Evolutionary conservation across 192 early-diverging fungal species (phyloP).

Genomic region (Coemansia sp.): DNA sequence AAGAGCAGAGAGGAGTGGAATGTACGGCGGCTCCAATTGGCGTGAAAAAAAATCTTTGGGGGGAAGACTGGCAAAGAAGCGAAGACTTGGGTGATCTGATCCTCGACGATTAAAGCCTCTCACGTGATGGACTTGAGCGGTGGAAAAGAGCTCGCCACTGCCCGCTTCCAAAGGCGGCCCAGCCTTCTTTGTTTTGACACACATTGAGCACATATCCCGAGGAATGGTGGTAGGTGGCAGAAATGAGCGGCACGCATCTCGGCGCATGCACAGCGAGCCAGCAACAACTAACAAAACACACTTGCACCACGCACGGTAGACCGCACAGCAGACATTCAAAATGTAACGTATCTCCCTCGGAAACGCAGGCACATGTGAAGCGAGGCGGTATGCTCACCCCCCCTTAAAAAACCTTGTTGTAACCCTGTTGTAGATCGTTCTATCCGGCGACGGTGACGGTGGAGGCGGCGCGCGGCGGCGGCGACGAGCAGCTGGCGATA

Average conservation of each 20-base stretch:
- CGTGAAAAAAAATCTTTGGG: not conserved
- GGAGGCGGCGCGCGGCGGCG: conserved; percentile 35
- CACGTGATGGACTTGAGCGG: no score
- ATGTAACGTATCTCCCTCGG: no score
- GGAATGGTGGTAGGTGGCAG: not conserved
- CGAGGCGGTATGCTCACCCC: not conserved
- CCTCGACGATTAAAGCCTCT: not conserved
- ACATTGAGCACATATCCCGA: not conserved
- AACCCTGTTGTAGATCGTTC: conserved; percentile 47
- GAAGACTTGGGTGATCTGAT: not conserved
- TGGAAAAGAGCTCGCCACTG: no score
- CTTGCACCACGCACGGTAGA: conserved; percentile 11
- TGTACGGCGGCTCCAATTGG: not conserved
- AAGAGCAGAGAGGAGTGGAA: no score
- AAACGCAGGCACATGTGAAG: no score
- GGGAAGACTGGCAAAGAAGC: not conserved
- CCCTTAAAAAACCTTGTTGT: no score
- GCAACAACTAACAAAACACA: not conserved
- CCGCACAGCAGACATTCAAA: conserved; percentile 46
- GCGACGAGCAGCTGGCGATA: conserved; percentile 32
- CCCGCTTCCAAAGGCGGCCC: no score
- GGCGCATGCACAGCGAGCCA: no score
- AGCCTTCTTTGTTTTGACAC: no score
- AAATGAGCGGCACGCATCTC: no score
- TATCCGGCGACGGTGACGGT: conserved; percentile 36